A percentile compares a stretch with the other conserved stretches of the same genome.
phyloP scores from a whole-genome alignment of 352 stramenopile genomes.

The Phytophthora cactorum region DNA sequence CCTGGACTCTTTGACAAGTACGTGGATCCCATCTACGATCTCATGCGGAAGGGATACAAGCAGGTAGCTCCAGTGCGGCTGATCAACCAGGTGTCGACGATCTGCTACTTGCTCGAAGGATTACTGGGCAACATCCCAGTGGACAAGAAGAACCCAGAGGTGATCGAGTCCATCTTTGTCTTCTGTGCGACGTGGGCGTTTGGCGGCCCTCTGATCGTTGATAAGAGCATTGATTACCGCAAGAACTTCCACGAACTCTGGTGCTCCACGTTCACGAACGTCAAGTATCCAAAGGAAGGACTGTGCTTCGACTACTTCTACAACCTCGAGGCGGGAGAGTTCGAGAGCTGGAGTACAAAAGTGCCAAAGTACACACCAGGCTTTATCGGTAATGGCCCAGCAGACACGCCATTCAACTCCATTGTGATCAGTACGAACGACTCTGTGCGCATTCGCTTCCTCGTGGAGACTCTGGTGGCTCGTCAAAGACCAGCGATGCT shows the following conservation, averaged over 20 bases:
- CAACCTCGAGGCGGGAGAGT: slow-evolving; percentile 92
- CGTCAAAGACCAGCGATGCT: slow-evolving; percentile 95
- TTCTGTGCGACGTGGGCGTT: slow-evolving; percentile 98
- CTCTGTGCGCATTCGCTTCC: slow-evolving; percentile 94
- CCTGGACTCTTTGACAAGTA: slow-evolving; percentile 97
- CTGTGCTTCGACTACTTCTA: slow-evolving; percentile 98
- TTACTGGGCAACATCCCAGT: slow-evolving; percentile 83
- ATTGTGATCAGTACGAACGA: slow-evolving; percentile 97
- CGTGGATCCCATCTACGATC: slow-evolving; percentile 93
- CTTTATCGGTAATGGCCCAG: slow-evolving; percentile 92
- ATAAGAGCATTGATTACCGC: slow-evolving; percentile 91
- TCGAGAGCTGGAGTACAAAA: slow-evolving; percentile 94
- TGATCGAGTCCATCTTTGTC: slow-evolving; percentile 97
- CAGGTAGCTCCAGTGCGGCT: slow-evolving; percentile 94
- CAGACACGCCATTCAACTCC: slow-evolving; percentile 95
- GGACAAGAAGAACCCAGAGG: slow-evolving; percentile 93
- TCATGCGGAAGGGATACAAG: slow-evolving; percentile 96
- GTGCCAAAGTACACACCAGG: slow-evolving; percentile 92
- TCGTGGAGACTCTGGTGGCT: slow-evolving; percentile 95
- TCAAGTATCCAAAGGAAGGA: slow-evolving; percentile 96
- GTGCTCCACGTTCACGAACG: slow-evolving; percentile 76
- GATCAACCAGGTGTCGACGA: slow-evolving; percentile 96
- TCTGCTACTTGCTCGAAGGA: slow-evolving; percentile 96
- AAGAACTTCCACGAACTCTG: slow-evolving; percentile 91
- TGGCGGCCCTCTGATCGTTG: slow-evolving; percentile 94